Evolutionary conservation across 345 rosid genomes (phyloP).

Genomic region (Pelargonium nanum): DNA sequence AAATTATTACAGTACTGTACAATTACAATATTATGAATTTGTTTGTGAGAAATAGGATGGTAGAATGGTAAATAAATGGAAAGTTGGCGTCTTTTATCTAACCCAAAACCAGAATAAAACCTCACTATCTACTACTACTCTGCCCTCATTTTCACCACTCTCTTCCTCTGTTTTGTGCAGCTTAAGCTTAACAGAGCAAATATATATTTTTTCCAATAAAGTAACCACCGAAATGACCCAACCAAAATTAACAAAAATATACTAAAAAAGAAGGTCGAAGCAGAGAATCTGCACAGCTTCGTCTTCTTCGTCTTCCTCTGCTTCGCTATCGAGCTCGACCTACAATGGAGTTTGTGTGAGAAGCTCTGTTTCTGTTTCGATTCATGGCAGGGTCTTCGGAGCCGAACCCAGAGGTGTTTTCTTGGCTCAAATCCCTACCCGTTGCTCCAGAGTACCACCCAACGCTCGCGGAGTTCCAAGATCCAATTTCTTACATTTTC

Average conservation of each 20-base stretch:
- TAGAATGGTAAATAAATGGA: not conserved
- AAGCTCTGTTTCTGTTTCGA: conserved; percentile 1
- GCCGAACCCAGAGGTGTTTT: conserved; percentile 50
- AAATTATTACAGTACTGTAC: no score
- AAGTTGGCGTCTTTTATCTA: not conserved
- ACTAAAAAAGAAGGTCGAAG: conserved; percentile 2
- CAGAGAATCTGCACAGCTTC: conserved; percentile 20
- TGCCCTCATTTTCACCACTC: conserved; percentile 25
- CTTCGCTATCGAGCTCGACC: not conserved
- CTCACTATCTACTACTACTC: conserved; percentile 26
- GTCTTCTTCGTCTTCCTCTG: not conserved
- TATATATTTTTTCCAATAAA: not conserved
- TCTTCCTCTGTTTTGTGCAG: conserved; percentile 18
- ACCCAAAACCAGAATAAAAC: conserved; percentile 15
- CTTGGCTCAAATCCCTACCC: conserved; percentile 87
- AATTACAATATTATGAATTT: no score
- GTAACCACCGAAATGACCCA: not conserved
- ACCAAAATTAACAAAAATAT: not conserved
- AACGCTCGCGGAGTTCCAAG: conserved; percentile 81
- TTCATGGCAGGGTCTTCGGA: conserved; percentile 42
- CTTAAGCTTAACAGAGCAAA: not conserved
- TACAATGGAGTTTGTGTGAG: not conserved
- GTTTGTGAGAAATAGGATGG: not conserved
- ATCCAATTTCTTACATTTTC: conserved; percentile 97
- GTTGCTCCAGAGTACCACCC: conserved; percentile 91